phyloP scores from a whole-genome alignment of 2,329 filamentous ascomycete species.

The Cladosporium velox region DNA sequence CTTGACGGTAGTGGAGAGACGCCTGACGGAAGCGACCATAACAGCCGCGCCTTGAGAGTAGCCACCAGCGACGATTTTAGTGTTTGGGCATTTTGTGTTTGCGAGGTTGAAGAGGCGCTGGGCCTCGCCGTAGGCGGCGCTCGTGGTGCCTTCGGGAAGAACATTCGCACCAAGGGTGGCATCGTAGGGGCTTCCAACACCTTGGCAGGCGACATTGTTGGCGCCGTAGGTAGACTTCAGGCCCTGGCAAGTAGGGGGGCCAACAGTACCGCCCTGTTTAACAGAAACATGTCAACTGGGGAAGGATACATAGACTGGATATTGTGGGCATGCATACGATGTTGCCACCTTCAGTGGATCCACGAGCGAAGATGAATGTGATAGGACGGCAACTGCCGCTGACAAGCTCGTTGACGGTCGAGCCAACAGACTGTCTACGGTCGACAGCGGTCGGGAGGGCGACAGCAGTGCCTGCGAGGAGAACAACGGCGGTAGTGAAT shows the following conservation, averaged over 20 bases:
- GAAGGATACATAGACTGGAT: neutral
- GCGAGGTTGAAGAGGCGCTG: conserved; percentile 31
- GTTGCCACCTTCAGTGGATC: conserved; percentile 57
- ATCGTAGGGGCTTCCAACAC: conserved; percentile 31
- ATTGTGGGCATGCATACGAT: conserved; percentile 41
- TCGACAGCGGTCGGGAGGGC: conserved; percentile 17
- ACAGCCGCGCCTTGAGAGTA: conserved; percentile 45
- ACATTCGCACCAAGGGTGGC: conserved; percentile 28
- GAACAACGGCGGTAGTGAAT: conserved; percentile 14
- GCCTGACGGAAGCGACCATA: conserved; percentile 39
- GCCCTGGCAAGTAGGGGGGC: conserved; percentile 31
- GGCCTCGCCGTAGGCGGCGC: conserved; percentile 28
- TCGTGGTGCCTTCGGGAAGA: conserved; percentile 28
- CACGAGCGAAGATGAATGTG: conserved; percentile 60
- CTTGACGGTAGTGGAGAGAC: conserved; percentile 33
- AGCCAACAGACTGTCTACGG: conserved; percentile 13
- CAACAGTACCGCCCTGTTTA: conserved; percentile 29
- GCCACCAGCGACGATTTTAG: conserved; percentile 32
- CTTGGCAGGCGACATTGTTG: conserved; percentile 32
- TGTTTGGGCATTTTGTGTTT: conserved; percentile 32
- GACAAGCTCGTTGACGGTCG: conserved; percentile 26
- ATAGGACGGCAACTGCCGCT: conserved; percentile 46
- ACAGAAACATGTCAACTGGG: neutral
- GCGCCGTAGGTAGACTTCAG: conserved; percentile 28
- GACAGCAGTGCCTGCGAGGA: conserved; percentile 16